A percentile compares a stretch with the other conserved stretches of the same genome.
These are phyloP conservation scores for Bolboschoenoplectus hybrid DNA, from an alignment of 202 grass and related monocot genomes.

Conservation along the genomic window DNA sequence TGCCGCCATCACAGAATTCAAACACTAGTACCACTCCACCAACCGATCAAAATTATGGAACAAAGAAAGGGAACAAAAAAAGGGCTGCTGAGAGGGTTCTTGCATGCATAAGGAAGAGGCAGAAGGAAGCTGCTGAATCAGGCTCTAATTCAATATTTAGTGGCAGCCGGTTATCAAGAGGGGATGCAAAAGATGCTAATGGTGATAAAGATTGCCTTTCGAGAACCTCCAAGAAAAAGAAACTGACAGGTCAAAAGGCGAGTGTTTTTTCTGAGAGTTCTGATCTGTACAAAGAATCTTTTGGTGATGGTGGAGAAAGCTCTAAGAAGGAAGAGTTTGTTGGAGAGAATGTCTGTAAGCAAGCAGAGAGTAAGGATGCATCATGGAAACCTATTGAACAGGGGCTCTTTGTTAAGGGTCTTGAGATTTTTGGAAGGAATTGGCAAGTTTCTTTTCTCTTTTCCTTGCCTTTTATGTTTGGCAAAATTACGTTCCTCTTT, in stretches of 20 bases:
- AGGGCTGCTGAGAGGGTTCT: slow-evolving; percentile 81
- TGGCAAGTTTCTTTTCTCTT: slow-evolving; percentile 48
- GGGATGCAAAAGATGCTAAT: slow-evolving; percentile 67
- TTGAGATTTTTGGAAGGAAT: slow-evolving; percentile 88
- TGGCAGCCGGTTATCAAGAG: slow-evolving; percentile 50
- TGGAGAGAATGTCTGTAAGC: slow-evolving; percentile 68
- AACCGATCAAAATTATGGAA: slow-evolving; percentile 55
- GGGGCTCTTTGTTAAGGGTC: slow-evolving; percentile 87
- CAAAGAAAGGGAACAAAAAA: slow-evolving; percentile 71
- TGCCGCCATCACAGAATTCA: slow-evolving; percentile 51
- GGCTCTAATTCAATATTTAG: slow-evolving; percentile 67
- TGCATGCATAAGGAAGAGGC: slow-evolving; percentile 76
- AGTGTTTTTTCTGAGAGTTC: slow-evolving; percentile 43
- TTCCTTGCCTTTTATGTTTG: slow-evolving; percentile 15
- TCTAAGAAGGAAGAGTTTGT: slow-evolving; percentile 71
- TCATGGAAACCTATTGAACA: slow-evolving; percentile 87
- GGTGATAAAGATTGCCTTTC: slow-evolving; percentile 63
- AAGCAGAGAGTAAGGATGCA: slow-evolving; percentile 45
- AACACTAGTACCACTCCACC: slow-evolving; percentile 52
- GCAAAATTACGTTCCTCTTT: background rate
- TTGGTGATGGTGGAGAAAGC: slow-evolving; percentile 55
- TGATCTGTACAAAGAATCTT: slow-evolving; percentile 62
- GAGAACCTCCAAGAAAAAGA: slow-evolving; percentile 60
- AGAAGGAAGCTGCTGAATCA: slow-evolving; percentile 55
- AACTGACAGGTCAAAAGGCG: slow-evolving; percentile 54